phyloP scores from a whole-genome alignment of 169 alveolate genomes.

The Cryptosporidium viatorum region DNA sequence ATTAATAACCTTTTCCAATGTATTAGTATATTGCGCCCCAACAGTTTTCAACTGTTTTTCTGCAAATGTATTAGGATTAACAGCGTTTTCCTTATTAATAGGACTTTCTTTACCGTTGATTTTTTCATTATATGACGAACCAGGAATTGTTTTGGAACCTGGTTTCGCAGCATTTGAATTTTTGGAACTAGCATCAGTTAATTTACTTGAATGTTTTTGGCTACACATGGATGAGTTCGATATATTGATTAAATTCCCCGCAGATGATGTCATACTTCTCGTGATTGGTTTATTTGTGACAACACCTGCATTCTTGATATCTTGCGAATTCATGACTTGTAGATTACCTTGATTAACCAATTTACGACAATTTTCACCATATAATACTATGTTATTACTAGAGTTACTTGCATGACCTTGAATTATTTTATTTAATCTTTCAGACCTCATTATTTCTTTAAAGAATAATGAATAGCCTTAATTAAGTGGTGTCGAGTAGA shows the following conservation, averaged over 20 bases:
- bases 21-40: constrained; percentile 48
- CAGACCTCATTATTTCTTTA: constrained; percentile 55
- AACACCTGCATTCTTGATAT: constrained; percentile 69
- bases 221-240: constrained; percentile 1
- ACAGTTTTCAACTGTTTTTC: constrained; percentile 53
- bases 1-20: constrained; percentile 51
- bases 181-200: constrained; percentile 18
- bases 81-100: constrained; percentile 4
- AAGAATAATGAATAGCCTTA: neutral
- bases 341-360: constrained; percentile 47
- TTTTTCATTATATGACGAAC: constrained; percentile 20
- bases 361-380: constrained; percentile 65
- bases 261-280: constrained; percentile 59
- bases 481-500: neutral
- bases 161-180: constrained; percentile 21
- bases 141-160: constrained; percentile 10
- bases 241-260: constrained; percentile 6
- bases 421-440: constrained; percentile 37
- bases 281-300: constrained; percentile 57
- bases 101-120: neutral
- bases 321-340: constrained; percentile 23
- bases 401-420: constrained; percentile 17
- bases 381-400: constrained; percentile 11
- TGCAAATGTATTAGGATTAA: constrained; percentile 20
- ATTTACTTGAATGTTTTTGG: constrained; percentile 30